Conservation (phyloP, 108 stramenopile species). For the Skeletonema tropicum region DNA sequence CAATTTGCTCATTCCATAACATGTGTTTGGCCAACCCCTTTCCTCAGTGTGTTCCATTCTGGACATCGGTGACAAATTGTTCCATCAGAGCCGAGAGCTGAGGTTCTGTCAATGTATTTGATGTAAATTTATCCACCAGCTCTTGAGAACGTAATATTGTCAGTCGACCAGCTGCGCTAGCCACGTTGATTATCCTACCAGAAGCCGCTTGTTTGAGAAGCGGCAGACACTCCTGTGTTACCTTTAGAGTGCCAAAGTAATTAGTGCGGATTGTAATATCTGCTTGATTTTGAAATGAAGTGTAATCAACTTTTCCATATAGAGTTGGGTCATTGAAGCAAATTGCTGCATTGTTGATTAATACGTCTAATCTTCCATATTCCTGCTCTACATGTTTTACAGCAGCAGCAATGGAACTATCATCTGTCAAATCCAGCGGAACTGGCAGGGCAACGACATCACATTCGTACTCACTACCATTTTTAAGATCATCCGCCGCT, state of each 20-base stretch:
- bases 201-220: conserved; percentile 50
- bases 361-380: conserved; percentile 55
- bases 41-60: conserved; percentile 54
- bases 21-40: conserved; percentile 81
- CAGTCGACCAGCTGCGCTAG: conserved; percentile 64
- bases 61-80: conserved; percentile 62
- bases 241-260: conserved; percentile 57
- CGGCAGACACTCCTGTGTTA: conserved; percentile 47
- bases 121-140: conserved; percentile 52
- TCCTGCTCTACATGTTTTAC: conserved; percentile 30
- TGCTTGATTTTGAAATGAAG: conserved; percentile 61
- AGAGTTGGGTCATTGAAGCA: conserved; percentile 72
- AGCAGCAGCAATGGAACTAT: conserved; percentile 26
- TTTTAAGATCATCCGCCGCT: conserved; percentile 44
- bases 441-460: conserved; percentile 33
- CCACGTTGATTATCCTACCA: conserved; percentile 64
- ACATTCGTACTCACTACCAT: conserved; percentile 29
- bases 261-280: conserved; percentile 61
- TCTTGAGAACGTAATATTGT: conserved; percentile 53
- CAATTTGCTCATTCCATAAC: conserved; percentile 82
- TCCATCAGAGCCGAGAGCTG: conserved; percentile 52
- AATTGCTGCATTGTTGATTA: conserved; percentile 68
- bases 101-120: conserved; percentile 34
- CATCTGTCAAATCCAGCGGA: conserved; percentile 48
- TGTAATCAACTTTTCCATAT: conserved; percentile 59